Percentiles rank a stretch among this genome's conserved stretches.
phyloP scores from a whole-genome alignment of 306 rosid species.

The Ziziphus jujuba region DNA sequence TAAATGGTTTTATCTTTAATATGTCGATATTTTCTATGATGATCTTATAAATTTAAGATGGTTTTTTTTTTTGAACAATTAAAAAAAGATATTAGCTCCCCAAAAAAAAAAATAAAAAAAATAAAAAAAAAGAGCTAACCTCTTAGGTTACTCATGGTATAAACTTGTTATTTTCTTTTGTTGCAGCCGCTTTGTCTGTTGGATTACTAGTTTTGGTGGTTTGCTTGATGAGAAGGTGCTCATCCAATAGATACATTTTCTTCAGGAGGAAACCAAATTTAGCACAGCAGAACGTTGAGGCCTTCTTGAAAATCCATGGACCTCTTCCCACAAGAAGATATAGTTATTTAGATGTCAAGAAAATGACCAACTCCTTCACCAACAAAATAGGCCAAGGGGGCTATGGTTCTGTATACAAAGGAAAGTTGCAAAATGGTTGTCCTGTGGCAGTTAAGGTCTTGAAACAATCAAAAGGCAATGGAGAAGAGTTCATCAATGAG shows the following conservation, averaged over 20 bases:
- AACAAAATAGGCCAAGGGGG: constrained; percentile 45
- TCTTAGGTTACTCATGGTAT: no score
- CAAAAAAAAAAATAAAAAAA: no score
- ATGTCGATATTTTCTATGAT: no score
- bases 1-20: no score
- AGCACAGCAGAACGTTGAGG: constrained; percentile 32
- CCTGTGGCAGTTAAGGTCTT: constrained; percentile 39
- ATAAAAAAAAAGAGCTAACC: no score
- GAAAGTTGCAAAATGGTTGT: constrained; percentile 27
- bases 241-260: not conserved
- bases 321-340: constrained; percentile 36
- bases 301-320: constrained; percentile 31
- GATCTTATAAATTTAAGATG: no score
- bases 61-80: no score
- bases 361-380: constrained; percentile 36
- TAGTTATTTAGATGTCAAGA: constrained; percentile 35
- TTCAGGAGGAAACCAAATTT: constrained; percentile 15
- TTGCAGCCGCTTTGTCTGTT: no score
- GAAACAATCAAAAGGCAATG: constrained; percentile 23
- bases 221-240: no score
- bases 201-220: no score
- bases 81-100: no score
- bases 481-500: constrained; percentile 45
- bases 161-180: no score
- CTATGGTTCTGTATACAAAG: constrained; percentile 44